Evolutionary conservation across 352 stramenopile genomes (phyloP).

Genomic region (Halophytophthora polymorphica): DNA sequence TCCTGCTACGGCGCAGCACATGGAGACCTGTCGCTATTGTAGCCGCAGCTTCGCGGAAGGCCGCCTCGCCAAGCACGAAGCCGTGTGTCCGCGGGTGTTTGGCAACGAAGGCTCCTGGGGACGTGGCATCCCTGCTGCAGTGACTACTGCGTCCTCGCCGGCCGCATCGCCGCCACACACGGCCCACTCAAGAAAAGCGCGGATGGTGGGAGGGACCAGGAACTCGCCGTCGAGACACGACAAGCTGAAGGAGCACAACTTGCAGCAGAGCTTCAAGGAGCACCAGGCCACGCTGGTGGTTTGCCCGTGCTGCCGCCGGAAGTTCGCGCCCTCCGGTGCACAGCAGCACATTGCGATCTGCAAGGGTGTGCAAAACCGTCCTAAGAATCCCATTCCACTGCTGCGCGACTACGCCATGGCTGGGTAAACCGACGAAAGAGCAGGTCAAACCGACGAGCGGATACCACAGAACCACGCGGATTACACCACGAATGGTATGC

Average conservation of each 20-base stretch:
- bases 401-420: constrained; percentile 68
- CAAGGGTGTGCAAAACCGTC: constrained; percentile 77
- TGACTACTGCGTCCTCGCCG: constrained; percentile 2
- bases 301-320: constrained; percentile 78
- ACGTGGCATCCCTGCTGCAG: constrained; percentile 32
- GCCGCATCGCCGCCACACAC: constrained; percentile 1
- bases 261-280: constrained; percentile 71
- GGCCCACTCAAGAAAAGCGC: constrained; percentile 6
- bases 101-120: constrained; percentile 72
- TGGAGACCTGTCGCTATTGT: constrained; percentile 78
- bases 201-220: constrained; percentile 12
- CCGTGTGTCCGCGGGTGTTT: constrained; percentile 76
- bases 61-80: constrained; percentile 76
- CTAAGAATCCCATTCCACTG: constrained; percentile 67
- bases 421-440: constrained; percentile 27
- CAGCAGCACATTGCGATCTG: constrained; percentile 87
- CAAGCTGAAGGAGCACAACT: constrained; percentile 54
- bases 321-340: constrained; percentile 76
- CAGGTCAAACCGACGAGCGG: too few relatives aligned
- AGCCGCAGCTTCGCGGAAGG: constrained; percentile 77
- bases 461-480: too few relatives aligned
- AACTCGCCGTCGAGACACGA: constrained; percentile 17
- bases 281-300: constrained; percentile 75
- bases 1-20: constrained; percentile 16
- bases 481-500: too few relatives aligned